These are phyloP conservation scores for Capsicum chinense DNA, from an alignment of 257 asterid species.

Conservation along the genomic window DNA sequence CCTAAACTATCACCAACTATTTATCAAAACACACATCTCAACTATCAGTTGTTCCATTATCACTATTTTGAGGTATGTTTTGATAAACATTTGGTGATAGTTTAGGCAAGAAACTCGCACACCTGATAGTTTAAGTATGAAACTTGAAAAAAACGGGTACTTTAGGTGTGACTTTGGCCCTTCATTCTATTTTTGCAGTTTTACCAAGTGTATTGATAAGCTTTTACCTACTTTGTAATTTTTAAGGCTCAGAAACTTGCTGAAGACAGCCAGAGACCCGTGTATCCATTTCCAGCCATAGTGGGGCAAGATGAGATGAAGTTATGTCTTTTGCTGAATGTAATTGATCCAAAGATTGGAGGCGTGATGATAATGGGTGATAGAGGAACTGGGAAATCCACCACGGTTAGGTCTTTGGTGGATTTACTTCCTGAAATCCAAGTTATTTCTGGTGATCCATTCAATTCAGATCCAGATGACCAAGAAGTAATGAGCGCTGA, in stretches of 20 bases:
- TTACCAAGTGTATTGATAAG: slow-evolving; percentile 7
- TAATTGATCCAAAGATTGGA: slow-evolving; percentile 95
- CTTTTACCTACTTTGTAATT: slow-evolving; percentile 16
- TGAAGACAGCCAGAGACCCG: slow-evolving; percentile 85
- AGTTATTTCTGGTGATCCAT: slow-evolving; percentile 83
- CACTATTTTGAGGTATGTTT: no score
- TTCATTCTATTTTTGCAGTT: no score
- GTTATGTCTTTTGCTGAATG: slow-evolving; percentile 77
- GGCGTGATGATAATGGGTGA: slow-evolving; percentile 99
- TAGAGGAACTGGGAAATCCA: slow-evolving; percentile 95
- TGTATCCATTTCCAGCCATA: slow-evolving; percentile 93
- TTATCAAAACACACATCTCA: no score
- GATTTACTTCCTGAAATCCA: slow-evolving; percentile 87
- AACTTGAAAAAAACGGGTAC: no score
- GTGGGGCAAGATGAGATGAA: slow-evolving; percentile 99
- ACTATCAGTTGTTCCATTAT: no score
- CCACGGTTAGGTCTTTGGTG: slow-evolving; percentile 79
- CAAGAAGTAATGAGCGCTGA: slow-evolving; percentile 85
- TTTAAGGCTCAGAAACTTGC: slow-evolving; percentile 59
- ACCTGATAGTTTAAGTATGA: no score
- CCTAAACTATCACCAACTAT: no score
- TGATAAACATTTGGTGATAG: no score
- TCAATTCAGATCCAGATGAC: slow-evolving; percentile 93
- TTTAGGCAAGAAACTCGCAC: no score
- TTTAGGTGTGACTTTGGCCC: no score